A percentile compares a stretch with the other conserved stretches of the same genome.
These are phyloP conservation scores for Setomelanomma holmii DNA, from an alignment of 2,329 filamentous ascomycete species.

Conservation along the genomic window DNA sequence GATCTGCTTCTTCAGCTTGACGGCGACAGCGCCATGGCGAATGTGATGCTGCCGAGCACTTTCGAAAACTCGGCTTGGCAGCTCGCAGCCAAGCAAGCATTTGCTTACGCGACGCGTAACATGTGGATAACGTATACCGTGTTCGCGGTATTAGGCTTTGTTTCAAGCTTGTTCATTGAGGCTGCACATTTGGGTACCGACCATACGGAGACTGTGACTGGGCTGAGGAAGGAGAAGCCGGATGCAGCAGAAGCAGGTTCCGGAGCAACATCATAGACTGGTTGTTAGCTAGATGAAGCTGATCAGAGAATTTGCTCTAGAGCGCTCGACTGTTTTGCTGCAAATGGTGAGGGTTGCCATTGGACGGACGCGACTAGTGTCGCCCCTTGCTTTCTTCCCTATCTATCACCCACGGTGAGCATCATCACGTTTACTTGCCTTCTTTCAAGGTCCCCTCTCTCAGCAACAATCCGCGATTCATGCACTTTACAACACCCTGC, in stretches of 20 bases:
- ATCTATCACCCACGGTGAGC: no score
- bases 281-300: background rate
- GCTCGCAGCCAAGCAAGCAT: slow-evolving; percentile 50
- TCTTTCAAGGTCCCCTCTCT: no score
- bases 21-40: slow-evolving; percentile 66
- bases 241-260: background rate
- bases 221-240: slow-evolving; percentile 44
- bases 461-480: no score
- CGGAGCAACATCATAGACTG: background rate
- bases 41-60: slow-evolving; percentile 61
- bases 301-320: no score
- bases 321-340: no score
- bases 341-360: no score
- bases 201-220: slow-evolving; percentile 57
- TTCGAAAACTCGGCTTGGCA: slow-evolving; percentile 57
- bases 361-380: no score
- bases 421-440: no score
- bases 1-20: slow-evolving; percentile 59
- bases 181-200: slow-evolving; percentile 50
- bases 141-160: slow-evolving; percentile 48
- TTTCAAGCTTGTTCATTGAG: slow-evolving; percentile 48
- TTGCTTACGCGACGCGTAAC: slow-evolving; percentile 52
- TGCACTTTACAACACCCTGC: no score
- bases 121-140: slow-evolving; percentile 59
- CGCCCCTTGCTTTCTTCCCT: no score